Evolutionary conservation across 352 stramenopile species (phyloP), one percentile per base, ranked within the genome.

Genomic region (Saprolegnia parasitica): DNA sequence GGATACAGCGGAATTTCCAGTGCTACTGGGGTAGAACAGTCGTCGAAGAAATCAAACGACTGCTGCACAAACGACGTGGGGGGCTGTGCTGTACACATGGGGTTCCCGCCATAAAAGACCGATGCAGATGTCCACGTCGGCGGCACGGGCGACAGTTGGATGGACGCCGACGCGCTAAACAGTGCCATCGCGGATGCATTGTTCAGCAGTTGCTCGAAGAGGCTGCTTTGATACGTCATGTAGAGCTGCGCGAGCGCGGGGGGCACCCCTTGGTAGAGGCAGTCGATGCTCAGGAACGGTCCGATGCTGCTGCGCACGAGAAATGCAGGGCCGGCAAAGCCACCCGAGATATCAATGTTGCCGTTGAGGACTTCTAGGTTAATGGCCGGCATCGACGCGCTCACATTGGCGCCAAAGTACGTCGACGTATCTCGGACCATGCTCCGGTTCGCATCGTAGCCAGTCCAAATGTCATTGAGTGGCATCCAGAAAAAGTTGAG

Each of bases 41-140:
- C n/a, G 47, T 65, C 57, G 24, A 23, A n/a, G 32, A 65, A 47
- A 24, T 52, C 57, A 29, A 47, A 65, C 45, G 57, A 52, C n/a
- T 65, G 24, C 23, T 65, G 57, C 9, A 65, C 45, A 50, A 45
- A 65, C 5, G 57, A 35, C 24, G 18, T 52, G 39, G 21, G 39
- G 8, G 16, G 13, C 6, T 24, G 8, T 6, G 18, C 8, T 5
- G 10, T 8, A 55, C 57, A 65, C 26, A 65, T 52, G 20, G 57
- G 57, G 32, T 65, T 55, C 13, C 57, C 57, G 21, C 57, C 57
- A 21, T 65, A 65, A 24, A 55, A 65, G 39, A 11, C 20, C 20
- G 16, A 54, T 35, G 23, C 42, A 46, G 39, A n/a, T n/a, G 16
- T 52, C 60, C 60, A 67, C 47, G 60, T 45, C 6, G 37, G 60